These are phyloP conservation scores for Parathielavia hyrcaniae DNA, from an alignment of 495 filamentous ascomycete genomes.

Conservation along the genomic window DNA sequence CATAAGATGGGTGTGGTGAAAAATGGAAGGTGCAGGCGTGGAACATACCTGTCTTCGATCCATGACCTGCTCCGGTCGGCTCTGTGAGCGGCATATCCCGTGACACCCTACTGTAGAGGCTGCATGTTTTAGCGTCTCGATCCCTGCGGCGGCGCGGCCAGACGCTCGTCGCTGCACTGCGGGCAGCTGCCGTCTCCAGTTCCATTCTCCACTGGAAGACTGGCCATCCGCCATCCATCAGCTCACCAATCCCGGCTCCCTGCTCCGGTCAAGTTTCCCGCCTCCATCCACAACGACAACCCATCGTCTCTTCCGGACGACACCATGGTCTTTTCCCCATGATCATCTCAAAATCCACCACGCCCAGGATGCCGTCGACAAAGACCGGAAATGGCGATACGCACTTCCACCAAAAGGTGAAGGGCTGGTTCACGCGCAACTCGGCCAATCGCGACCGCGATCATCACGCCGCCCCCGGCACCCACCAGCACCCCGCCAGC, in stretches of 20 bases:
- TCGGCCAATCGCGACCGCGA: conserved; percentile 40
- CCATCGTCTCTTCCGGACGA: conserved; percentile 10
- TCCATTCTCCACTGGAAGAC: conserved; percentile 2
- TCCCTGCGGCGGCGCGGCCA: neutral
- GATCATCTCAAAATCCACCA: conserved; percentile 19
- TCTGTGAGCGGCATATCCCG: conserved; percentile 7
- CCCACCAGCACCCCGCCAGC: conserved; percentile 21
- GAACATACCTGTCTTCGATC: too few relatives aligned
- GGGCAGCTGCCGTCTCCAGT: conserved; percentile 4
- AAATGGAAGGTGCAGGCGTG: conserved; percentile 8
- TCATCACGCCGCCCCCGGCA: conserved; percentile 39
- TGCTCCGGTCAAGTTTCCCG: neutral
- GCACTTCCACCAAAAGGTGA: conserved; percentile 83
- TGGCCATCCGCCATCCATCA: neutral
- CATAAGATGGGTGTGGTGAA: too few relatives aligned
- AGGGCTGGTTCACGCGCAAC: conserved; percentile 97
- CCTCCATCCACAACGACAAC: conserved; percentile 5
- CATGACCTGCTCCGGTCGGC: neutral
- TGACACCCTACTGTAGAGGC: conserved; percentile 9
- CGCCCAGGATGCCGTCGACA: conserved; percentile 34
- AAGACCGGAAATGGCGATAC: conserved; percentile 41
- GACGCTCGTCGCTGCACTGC: neutral
- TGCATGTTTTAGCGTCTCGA: neutral
- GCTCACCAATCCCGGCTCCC: neutral
- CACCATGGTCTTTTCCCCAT: conserved; percentile 32